Percentiles rank a stretch among this genome's conserved stretches.
Conservation (phyloP, 352 stramenopile species). For the Thalassiosira mediterranea region DNA sequence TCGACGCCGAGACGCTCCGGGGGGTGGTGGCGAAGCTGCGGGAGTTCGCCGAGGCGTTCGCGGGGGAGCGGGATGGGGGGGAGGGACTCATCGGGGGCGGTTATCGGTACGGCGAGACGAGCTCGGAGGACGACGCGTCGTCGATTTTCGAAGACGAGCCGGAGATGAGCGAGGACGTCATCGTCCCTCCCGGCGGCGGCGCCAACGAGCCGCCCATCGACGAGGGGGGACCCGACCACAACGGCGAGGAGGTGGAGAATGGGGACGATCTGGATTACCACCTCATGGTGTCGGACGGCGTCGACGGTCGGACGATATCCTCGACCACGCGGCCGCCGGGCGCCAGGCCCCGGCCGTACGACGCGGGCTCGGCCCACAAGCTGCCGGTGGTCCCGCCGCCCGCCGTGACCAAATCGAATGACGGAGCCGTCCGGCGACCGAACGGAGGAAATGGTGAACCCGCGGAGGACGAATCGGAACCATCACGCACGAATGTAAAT, state of each 20-base stretch:
- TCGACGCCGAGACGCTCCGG: conserved; percentile 62
- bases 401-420: too few species aligned
- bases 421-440: too few species aligned
- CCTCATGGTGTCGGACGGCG: conserved; percentile 7
- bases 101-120: conserved; percentile 15
- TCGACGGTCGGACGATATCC: neutral
- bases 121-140: conserved; percentile 31
- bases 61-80: conserved; percentile 8
- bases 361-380: too few species aligned
- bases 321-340: neutral
- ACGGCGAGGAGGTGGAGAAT: neutral
- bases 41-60: neutral
- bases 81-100: conserved; percentile 21
- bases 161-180: neutral
- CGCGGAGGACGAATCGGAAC: too few species aligned
- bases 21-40: conserved; percentile 42
- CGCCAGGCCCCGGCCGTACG: too few species aligned
- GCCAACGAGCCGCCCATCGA: neutral
- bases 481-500: too few species aligned
- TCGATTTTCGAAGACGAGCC: conserved; percentile 21
- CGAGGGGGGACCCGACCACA: conserved; percentile 26
- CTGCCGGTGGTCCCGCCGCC: too few species aligned
- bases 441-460: too few species aligned
- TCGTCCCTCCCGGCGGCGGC: neutral
- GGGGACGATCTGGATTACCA: neutral